These are phyloP conservation scores for Scenedesmus sp. DNA, from an alignment of 163 green algal genomes.

Conservation along the genomic window DNA sequence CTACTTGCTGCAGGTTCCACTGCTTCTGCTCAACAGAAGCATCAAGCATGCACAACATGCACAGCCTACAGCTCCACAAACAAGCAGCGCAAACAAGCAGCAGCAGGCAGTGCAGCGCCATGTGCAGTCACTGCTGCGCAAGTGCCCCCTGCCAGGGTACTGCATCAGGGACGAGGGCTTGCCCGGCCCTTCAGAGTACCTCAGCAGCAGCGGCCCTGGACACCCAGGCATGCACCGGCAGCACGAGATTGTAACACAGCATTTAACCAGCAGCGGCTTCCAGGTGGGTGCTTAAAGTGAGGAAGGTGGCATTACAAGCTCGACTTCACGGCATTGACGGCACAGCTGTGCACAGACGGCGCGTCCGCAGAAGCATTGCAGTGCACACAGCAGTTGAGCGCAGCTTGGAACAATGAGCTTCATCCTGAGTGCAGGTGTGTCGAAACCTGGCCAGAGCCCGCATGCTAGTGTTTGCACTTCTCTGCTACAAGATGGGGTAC, in stretches of 20 bases:
- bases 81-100: neutral
- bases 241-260: conserved; percentile 1
- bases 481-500: no score
- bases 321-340: neutral
- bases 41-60: neutral
- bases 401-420: neutral
- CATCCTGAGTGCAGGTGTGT: no score
- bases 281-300: neutral
- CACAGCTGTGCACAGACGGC: no score
- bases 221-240: conserved; percentile 8
- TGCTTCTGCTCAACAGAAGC: neutral
- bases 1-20: neutral
- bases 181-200: conserved; percentile 7
- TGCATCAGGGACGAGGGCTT: neutral
- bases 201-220: neutral
- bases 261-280: neutral
- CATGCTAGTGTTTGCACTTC: no score
- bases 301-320: neutral
- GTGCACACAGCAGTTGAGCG: neutral
- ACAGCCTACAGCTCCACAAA: neutral
- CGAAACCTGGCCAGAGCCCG: no score
- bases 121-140: neutral
- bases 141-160: conserved; percentile 31
- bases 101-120: conserved; percentile 9
- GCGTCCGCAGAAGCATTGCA: neutral